Base-by-base conservation (phyloP, 208 protist genomes). In the Trypanosoma theileri region DNA sequence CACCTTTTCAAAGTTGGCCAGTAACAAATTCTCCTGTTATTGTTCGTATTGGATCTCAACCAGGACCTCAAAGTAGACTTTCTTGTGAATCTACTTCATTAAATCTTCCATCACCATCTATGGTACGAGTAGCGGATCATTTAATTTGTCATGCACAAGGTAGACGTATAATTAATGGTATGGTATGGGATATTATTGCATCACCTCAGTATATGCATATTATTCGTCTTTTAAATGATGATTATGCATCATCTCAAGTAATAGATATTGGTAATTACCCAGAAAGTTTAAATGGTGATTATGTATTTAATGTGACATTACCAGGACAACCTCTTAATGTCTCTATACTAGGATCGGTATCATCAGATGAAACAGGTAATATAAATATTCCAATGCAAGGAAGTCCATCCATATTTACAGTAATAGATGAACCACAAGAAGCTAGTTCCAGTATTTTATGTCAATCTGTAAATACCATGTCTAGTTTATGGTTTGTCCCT, bases 101-200 rank as follows among this genome's bases (percentile, higher is more conserved):
- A 24, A 42, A 55, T 64, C 52, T 84, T 11, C 79, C 78, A 40
- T 61, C 65, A n/a, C 17, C 71, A 7, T 76, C 68, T 3, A 69
- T 90, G 58, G 84, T 93, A 17, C 84, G 89, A 40, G 67, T 74
- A 0, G 71, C 77, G n/a, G 69, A 58, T 10, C 48, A 26, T 0
- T 51, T 93, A 28, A 58, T 12, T 16, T 95, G 89, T 69, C 59
- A 60, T 10, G 78, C 85, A 57, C 89, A 95, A 54, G 86, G 86
- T 17, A 67, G 76, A 26, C 62, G 75, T 16, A 71, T 40, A 7
- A 73, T 88, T 44, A 63, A 68, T 31, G 77, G 81, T 17, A 63
- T 85, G 16, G 40, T 75, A 13, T 35, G 53, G n/a, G 79, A 89
- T 66, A 79, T 92, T 60, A 77, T 89, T 22, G 82, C 81, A 4